These are phyloP conservation scores for Poterioochromonas sp. DNA, from an alignment of 352 stramenopile species.

Conservation along the genomic window DNA sequence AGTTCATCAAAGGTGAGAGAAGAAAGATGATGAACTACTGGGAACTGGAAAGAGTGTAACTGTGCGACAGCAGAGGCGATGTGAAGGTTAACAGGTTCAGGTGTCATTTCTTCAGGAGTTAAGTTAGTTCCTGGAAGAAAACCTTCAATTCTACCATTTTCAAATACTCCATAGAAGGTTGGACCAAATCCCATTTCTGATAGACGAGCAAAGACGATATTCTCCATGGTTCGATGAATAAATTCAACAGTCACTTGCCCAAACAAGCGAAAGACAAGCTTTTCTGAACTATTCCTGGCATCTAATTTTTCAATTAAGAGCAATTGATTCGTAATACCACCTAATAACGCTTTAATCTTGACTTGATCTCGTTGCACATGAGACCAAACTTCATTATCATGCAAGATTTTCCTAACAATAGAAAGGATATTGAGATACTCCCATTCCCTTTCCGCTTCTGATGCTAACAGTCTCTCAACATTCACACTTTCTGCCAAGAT, in stretches of 20 bases:
- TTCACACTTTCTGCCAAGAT: too few species aligned
- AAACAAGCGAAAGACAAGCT: conserved; percentile 74
- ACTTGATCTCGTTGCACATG: too few species aligned
- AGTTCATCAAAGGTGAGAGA: too few species aligned
- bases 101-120: conserved; percentile 70
- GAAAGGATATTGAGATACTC: too few species aligned
- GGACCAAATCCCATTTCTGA: conserved; percentile 68
- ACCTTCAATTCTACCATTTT: conserved; percentile 79
- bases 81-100: conserved; percentile 65
- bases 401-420: too few species aligned
- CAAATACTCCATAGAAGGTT: conserved; percentile 73
- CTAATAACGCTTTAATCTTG: conserved; percentile 35
- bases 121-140: conserved; percentile 68
- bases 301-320: conserved; percentile 64
- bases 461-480: too few species aligned
- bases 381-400: too few species aligned
- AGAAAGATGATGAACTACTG: conserved; percentile 5
- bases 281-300: conserved; percentile 19
- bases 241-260: conserved; percentile 80
- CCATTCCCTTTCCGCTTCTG: too few species aligned
- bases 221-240: conserved; percentile 79
- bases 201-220: conserved; percentile 44
- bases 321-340: conserved; percentile 82
- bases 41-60: conserved; percentile 74
- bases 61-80: conserved; percentile 70